A percentile compares a stretch with the other conserved stretches of the same genome.
These are phyloP conservation scores for Gynandropsis gynandra DNA, from an alignment of 345 rosid genomes.

Conservation along the genomic window DNA sequence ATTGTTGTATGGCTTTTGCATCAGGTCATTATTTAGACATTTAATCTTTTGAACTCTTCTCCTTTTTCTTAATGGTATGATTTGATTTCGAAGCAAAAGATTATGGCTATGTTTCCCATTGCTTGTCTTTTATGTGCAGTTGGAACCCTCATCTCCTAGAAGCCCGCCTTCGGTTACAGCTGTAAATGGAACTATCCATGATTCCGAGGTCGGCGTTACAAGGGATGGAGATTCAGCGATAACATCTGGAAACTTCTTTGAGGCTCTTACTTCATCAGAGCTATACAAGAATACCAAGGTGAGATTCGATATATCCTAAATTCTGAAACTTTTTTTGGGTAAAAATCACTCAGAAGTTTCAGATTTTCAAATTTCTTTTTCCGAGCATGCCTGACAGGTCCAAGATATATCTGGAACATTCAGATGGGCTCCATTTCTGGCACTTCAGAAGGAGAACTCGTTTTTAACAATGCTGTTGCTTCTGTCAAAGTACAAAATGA, in stretches of 20 bases:
- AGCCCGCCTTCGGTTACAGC: conserved; percentile 46
- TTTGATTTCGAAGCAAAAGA: no score
- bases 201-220: conserved; percentile 29
- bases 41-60: not conserved
- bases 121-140: conserved; percentile 30
- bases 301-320: not conserved
- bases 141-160: conserved; percentile 91
- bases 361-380: conserved; percentile 1
- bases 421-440: conserved; percentile 99
- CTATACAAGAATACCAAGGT: conserved; percentile 84
- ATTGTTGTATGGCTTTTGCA: conserved; percentile 94
- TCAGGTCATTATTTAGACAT: conserved; percentile 47
- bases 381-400: conserved; percentile 44
- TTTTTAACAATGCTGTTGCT: conserved; percentile 87
- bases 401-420: conserved; percentile 93
- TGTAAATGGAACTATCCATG: conserved; percentile 37
- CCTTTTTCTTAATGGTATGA: not conserved
- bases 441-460: conserved; percentile 80
- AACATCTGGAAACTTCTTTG: conserved; percentile 85
- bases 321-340: not conserved
- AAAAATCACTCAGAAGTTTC: not conserved
- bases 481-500: conserved; percentile 98
- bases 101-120: no score
- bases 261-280: conserved; percentile 71
- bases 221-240: conserved; percentile 74